Base-by-base conservation (phyloP, 1,284 basidiomycete genomes). In the Papiliotrema nemorosa region DNA sequence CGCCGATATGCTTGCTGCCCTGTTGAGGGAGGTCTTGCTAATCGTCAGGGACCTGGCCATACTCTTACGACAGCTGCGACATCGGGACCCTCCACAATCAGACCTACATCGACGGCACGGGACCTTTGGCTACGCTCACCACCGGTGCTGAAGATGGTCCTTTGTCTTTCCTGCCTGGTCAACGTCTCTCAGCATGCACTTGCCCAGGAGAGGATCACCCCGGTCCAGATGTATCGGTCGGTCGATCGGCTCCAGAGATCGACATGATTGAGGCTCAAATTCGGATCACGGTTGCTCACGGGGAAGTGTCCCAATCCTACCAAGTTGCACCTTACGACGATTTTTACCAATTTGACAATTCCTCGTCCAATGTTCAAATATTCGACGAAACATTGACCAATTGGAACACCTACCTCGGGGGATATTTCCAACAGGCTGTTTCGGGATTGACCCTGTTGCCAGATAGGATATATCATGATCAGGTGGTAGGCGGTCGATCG, bases 361-460 rank as follows among this genome's bases (percentile, higher is more conserved):
- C 74, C 3, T 63, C 79, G 6, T 69, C 80, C n/a, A 52, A 44
- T 21, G 47, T 55, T 22, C 50, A 44, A 4, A 57, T 62, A 10
- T 69, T 66, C 60, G 66, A 76, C 43, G 31, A 54, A 3, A 51
- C 76, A 18, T 80, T 84, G 16, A 80, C 81, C 1, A 75, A 84
- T 51, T 80, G 78, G 62, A 92, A 92, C 73, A 51, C 74, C 2
- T 94, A 92, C 73, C 81, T 78, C 47, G 90, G 90, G 20, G 85
- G 85, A 27, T 66, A 76, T 13, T 89, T 79, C 67, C 90, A 94
- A 71, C 86, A 94, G 73, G 85, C 87, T 21, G 67, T 86, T 20
- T 88, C 85, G 3, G 81, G 59, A 76, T 75, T 55, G 58, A 75
- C 46, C 75, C 49, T 49, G n/a, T 44, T 81, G 45, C 88, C 88